Conservation (phyloP, 106 monocot genomes). For the Narthecium ossifragum region DNA sequence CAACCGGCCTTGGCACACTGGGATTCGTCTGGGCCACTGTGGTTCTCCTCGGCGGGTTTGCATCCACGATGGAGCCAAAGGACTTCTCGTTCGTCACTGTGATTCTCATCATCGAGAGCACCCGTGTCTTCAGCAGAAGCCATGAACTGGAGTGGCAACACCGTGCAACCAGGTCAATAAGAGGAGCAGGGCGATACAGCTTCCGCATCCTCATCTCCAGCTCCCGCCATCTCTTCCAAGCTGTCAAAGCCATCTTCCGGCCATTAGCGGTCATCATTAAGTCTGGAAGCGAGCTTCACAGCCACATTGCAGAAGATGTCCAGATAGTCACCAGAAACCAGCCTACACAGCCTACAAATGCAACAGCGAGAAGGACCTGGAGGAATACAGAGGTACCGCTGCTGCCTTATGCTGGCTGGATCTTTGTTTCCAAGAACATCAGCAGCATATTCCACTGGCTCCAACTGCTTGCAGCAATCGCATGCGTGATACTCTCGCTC, state of each 20-base stretch:
- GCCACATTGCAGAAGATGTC: background rate
- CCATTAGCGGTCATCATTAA: constrained; percentile 5
- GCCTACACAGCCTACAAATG: background rate
- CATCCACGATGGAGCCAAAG: background rate
- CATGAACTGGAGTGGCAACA: constrained; percentile 57
- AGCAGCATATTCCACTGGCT: constrained; percentile 39
- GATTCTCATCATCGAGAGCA: constrained; percentile 44
- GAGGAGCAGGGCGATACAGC: constrained; percentile 9
- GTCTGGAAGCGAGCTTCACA: background rate
- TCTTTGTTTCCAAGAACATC: constrained; percentile 32
- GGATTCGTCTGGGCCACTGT: constrained; percentile 63
- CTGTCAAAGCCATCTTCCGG: background rate
- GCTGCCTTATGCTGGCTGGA: constrained; percentile 24
- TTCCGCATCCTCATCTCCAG: background rate
- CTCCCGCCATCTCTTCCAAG: background rate
- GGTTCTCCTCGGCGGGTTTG: constrained; percentile 59
- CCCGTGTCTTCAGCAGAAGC: constrained; percentile 53
- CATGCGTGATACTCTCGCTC: constrained; percentile 35
- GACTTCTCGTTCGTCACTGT: constrained; percentile 53
- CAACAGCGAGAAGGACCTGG: constrained; percentile 10
- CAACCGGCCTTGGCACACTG: constrained; percentile 36
- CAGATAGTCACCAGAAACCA: background rate
- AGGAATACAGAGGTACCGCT: constrained; percentile 14
- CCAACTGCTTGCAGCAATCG: constrained; percentile 36
- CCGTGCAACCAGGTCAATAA: constrained; percentile 13